Evolutionary conservation across 202 grass and related monocot species (phyloP).

Genomic region (Zoysia matrella): DNA sequence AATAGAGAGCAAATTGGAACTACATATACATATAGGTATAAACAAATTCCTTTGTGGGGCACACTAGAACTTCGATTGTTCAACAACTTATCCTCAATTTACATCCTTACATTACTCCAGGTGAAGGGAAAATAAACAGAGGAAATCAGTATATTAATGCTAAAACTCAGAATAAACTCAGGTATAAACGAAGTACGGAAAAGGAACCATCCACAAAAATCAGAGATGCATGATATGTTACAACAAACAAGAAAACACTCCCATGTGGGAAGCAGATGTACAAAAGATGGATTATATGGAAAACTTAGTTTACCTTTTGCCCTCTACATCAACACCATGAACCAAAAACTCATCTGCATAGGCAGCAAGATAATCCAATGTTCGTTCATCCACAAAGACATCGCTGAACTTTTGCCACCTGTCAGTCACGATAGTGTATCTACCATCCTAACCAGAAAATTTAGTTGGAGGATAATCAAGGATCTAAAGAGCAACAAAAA

Average conservation of each 20-base stretch:
- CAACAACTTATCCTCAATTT: neutral
- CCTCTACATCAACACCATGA: constrained; percentile 95
- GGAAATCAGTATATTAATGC: constrained; percentile 4
- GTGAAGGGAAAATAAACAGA: neutral
- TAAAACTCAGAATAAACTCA: neutral
- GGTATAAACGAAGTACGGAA: neutral
- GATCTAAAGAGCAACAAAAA: neutral
- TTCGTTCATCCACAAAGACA: constrained; percentile 67
- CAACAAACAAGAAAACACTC: constrained; percentile 5
- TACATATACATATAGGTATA: neutral
- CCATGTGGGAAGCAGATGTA: neutral
- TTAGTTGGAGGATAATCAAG: constrained; percentile 34
- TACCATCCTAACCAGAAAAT: constrained; percentile 65
- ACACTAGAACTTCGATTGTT: constrained; percentile 7
- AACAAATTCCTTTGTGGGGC: neutral
- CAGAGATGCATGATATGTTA: neutral
- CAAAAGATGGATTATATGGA: constrained; percentile 30
- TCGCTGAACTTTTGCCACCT: constrained; percentile 97
- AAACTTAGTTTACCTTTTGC: constrained; percentile 73
- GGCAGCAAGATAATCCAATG: constrained; percentile 61
- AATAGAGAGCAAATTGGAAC: neutral
- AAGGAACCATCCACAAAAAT: neutral
- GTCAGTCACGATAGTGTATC: constrained; percentile 87
- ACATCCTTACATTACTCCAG: neutral
- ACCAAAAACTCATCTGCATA: constrained; percentile 97